Evolutionary conservation across 2,329 filamentous ascomycete species (phyloP).

Genomic region (Pyrenochaeta sp.): DNA sequence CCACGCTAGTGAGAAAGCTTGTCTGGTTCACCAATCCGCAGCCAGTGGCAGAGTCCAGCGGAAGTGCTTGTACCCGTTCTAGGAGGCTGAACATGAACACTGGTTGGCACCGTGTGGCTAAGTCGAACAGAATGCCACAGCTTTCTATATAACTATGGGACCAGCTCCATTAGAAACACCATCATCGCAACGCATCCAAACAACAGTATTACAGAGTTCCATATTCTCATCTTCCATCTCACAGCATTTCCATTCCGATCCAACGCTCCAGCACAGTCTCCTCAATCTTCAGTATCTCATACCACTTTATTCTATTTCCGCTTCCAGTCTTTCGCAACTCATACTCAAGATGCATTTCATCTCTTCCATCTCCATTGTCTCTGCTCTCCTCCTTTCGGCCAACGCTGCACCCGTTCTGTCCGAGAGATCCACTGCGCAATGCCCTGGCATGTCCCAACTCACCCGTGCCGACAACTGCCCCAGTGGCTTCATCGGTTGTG

Average conservation of each 20-base stretch:
- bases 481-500: slow-evolving; percentile 1
- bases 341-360: neutral
- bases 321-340: neutral
- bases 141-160: neutral
- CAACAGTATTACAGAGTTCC: neutral
- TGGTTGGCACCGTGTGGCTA: neutral
- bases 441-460: neutral
- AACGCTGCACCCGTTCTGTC: neutral
- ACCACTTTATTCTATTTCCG: neutral
- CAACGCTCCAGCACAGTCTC: no score
- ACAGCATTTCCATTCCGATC: no score
- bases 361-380: neutral
- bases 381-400: neutral
- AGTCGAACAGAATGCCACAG: neutral
- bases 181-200: neutral
- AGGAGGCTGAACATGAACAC: neutral
- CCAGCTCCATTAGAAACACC: neutral
- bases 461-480: neutral
- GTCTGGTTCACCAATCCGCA: neutral
- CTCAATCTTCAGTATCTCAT: neutral
- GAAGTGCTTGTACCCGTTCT: neutral
- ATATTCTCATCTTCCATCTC: neutral
- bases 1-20: neutral
- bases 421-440: neutral
- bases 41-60: neutral